Evolutionary conservation across 1,284 basidiomycete genomes (phyloP).

Genomic region (Kwoniella shivajii): DNA sequence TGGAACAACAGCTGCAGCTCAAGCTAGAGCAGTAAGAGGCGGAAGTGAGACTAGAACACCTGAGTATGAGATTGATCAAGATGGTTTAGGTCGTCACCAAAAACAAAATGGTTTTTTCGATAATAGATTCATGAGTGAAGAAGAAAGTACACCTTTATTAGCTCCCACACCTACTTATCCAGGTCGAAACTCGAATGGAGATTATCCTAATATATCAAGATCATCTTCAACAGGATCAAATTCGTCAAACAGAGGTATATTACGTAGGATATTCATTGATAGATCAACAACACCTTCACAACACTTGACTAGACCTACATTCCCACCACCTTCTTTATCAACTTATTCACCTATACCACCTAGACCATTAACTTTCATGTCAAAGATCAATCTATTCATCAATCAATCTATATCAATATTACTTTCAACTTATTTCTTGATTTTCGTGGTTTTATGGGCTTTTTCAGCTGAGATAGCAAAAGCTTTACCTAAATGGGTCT

Average conservation of each 20-base stretch:
- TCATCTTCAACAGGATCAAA: constrained; percentile 37
- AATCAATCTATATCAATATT: constrained; percentile 57
- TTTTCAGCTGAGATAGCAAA: constrained; percentile 40
- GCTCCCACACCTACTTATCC: constrained; percentile 32
- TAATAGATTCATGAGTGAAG: not conserved
- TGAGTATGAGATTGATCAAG: constrained; percentile 41
- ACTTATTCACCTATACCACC: constrained; percentile 49
- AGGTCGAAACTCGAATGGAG: not conserved
- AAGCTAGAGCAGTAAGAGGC: constrained; percentile 44
- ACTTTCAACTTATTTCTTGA: constrained; percentile 60
- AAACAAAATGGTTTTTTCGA: not conserved
- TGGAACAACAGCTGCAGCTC: constrained; percentile 35
- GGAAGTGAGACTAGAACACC: constrained; percentile 36
- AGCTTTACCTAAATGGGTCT: constrained; percentile 43
- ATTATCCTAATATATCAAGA: constrained; percentile 26
- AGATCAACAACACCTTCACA: constrained; percentile 49
- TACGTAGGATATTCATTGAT: constrained; percentile 53
- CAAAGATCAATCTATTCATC: constrained; percentile 53
- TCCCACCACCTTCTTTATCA: constrained; percentile 51
- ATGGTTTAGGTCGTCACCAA: constrained; percentile 10
- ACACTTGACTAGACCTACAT: constrained; percentile 51
- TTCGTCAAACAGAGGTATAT: constrained; percentile 35
- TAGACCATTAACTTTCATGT: constrained; percentile 30
- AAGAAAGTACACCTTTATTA: constrained; percentile 30
- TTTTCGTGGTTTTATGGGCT: constrained; percentile 55